Percentiles rank a stretch among this genome's conserved stretches.
phyloP scores from a whole-genome alignment of 495 filamentous ascomycete genomes.

The Penicillium pancosmium region DNA sequence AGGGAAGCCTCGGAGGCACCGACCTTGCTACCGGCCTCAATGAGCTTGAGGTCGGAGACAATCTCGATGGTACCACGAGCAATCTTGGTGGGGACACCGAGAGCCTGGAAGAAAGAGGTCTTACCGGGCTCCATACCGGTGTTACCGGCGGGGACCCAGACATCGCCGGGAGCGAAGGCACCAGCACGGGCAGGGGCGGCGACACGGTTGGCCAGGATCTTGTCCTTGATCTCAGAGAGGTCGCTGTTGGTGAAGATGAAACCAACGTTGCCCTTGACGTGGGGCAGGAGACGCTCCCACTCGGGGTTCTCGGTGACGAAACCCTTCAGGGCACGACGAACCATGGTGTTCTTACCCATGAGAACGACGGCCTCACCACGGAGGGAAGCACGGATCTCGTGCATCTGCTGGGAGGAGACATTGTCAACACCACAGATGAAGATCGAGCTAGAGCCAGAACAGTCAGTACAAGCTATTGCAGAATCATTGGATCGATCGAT shows the following conservation, averaged over 20 bases:
- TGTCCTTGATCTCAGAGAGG: constrained; percentile 86
- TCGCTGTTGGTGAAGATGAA: constrained; percentile 99
- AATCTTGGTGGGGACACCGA: constrained; percentile 99
- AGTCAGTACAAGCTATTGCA: not conserved
- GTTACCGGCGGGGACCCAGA: constrained; percentile 93
- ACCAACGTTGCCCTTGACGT: constrained; percentile 96
- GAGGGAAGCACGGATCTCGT: constrained; percentile 93
- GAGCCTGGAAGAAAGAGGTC: constrained; percentile 99
- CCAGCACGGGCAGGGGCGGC: constrained; percentile 96
- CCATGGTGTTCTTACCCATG: constrained; percentile 99
- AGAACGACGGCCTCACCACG: constrained; percentile 89
- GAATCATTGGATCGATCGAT: not conserved
- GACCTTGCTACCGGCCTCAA: constrained; percentile 91
- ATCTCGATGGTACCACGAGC: constrained; percentile 99
- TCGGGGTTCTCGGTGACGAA: constrained; percentile 90
- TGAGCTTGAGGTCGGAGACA: constrained; percentile 94
- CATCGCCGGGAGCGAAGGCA: constrained; percentile 89
- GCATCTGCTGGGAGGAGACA: constrained; percentile 99
- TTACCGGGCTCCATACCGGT: constrained; percentile 99
- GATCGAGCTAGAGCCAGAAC: constrained; percentile 58
- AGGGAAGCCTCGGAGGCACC: constrained; percentile 97
- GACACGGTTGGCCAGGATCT: constrained; percentile 95
- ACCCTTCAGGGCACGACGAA: constrained; percentile 96
- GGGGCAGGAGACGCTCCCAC: constrained; percentile 94
- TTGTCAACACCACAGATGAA: constrained; percentile 98